A percentile compares a stretch with the other conserved stretches of the same genome.
Evolutionary conservation across 139 green algal genomes (phyloP).

Genomic region (Pseudopediastrum boryanum): DNA sequence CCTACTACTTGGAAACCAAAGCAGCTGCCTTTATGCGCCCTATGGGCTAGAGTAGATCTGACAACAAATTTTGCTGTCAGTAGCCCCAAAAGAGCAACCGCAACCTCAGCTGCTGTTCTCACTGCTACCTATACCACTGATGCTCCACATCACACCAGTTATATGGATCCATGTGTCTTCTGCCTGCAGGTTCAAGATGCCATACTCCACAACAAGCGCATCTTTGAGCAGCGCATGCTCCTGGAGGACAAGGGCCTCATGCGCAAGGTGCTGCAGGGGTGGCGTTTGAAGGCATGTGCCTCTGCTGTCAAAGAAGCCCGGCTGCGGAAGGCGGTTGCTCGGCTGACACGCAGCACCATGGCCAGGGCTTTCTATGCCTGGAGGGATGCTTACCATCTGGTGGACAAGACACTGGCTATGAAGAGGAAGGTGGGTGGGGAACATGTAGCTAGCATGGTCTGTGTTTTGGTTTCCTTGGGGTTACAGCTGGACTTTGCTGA

Average conservation of each 20-base stretch:
- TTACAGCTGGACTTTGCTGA: background rate
- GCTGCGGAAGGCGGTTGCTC: slow-evolving; percentile 47
- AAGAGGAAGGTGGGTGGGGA: slow-evolving; percentile 65
- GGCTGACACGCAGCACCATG: slow-evolving; percentile 52
- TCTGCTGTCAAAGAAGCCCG: slow-evolving; percentile 54
- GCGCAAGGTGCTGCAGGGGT: slow-evolving; percentile 57
- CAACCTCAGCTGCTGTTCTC: too few species aligned
- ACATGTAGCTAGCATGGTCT: too few species aligned
- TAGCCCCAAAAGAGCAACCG: too few species aligned
- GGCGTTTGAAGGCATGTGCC: slow-evolving; percentile 37
- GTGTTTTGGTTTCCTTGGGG: background rate
- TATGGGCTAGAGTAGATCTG: too few species aligned
- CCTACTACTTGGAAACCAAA: too few species aligned
- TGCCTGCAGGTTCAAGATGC: slow-evolving; percentile 66
- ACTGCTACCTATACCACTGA: too few species aligned
- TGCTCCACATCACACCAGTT: too few species aligned
- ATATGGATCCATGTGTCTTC: too few species aligned
- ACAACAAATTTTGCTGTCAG: too few species aligned
- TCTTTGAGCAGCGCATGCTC: slow-evolving; percentile 72
- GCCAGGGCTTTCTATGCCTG: slow-evolving; percentile 66
- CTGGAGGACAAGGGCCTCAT: slow-evolving; percentile 45
- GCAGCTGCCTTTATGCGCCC: too few species aligned
- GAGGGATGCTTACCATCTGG: slow-evolving; percentile 67
- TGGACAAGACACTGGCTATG: slow-evolving; percentile 63
- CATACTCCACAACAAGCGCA: slow-evolving; percentile 78